These are phyloP conservation scores for Phytopythium helicoides DNA, from an alignment of 352 stramenopile genomes.

Conservation along the genomic window DNA sequence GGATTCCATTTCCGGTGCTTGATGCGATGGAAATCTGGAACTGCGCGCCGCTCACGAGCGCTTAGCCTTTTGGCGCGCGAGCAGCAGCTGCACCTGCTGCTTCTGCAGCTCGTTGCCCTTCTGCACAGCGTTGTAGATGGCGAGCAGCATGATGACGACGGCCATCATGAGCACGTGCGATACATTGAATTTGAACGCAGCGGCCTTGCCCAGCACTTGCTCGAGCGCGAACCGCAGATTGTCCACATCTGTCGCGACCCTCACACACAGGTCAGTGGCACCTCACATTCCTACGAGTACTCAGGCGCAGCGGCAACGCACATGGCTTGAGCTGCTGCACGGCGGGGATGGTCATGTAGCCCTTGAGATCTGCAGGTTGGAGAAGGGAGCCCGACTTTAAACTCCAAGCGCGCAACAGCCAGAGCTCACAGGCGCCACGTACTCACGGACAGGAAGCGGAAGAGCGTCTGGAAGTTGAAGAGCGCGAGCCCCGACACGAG, in stretches of 20 bases:
- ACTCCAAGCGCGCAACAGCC: no score
- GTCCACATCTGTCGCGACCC: slow-evolving; percentile 38
- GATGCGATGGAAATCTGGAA: no score
- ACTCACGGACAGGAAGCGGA: slow-evolving; percentile 65
- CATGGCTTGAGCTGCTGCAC: slow-evolving; percentile 56
- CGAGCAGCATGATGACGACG: slow-evolving; percentile 71
- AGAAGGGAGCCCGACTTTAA: no score
- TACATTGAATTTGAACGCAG: slow-evolving; percentile 77
- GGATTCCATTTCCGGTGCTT: neutral
- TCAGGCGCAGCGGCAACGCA: slow-evolving; percentile 9
- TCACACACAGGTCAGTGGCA: neutral
- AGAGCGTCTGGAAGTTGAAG: slow-evolving; percentile 82
- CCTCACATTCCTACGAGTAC: neutral
- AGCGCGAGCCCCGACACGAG: slow-evolving; percentile 62
- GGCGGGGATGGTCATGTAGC: slow-evolving; percentile 67
- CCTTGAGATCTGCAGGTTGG: slow-evolving; percentile 38
- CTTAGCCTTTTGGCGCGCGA: slow-evolving; percentile 45
- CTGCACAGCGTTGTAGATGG: slow-evolving; percentile 75
- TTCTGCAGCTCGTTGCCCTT: slow-evolving; percentile 72
- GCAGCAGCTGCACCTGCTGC: slow-evolving; percentile 51
- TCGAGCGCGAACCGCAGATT: slow-evolving; percentile 71
- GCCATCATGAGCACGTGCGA: slow-evolving; percentile 81
- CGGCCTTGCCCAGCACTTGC: slow-evolving; percentile 72
- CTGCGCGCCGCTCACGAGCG: slow-evolving; percentile 18
- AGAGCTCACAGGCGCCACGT: slow-evolving; percentile 1